Evolutionary conservation across 768 basidiomycete species (phyloP), one percentile per base, ranked within the genome.

Genomic region (Galerina marginata): DNA sequence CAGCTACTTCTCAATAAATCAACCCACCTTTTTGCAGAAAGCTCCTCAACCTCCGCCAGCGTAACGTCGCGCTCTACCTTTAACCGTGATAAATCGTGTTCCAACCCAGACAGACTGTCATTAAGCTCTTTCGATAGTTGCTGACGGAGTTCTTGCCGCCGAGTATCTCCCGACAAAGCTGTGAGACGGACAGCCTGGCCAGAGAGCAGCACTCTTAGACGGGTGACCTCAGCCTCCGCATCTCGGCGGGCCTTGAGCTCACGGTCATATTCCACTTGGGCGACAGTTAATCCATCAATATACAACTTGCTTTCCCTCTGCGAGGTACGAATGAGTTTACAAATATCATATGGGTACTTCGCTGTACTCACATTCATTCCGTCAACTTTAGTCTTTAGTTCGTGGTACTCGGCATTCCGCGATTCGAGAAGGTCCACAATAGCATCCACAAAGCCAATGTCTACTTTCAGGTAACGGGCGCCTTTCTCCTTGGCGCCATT

Each of bases 231-330:
- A 0, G 92, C 89, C 75, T 99, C 95, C 1, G 93, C 91, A 63
- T 98, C 95, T 15, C 93, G 86, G 16, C 96, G 86, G 20, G 89
- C 87, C 58, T 91, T 88, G 38, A 95, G 81, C 74, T 99, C 97
- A 53, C 86, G 86, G 70, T 98, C 96, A 71, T 96, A 98, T 71
- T 99, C 97, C 44, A 90, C 89, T 66, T 95, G 92, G 2, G 96
- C 95, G 25, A 96, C 95, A 0, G 89, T 89, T 43, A 99, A 79
- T 43, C 97, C 97, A 62, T 95, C 91, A 56, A 95, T 92, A 62
- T 92, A 96, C 64, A 94, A 92, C 64, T 92, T 91, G 70, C 94
- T 97, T 49, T 92, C 88, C 51, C 96, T 82, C 96, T 99, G 70
- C 54, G 43, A 49, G 54, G 63, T 53, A 40, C 55, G 54, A 20